Conservation (phyloP, 2,329 filamentous ascomycete genomes). For the Sclerotinia minor region DNA sequence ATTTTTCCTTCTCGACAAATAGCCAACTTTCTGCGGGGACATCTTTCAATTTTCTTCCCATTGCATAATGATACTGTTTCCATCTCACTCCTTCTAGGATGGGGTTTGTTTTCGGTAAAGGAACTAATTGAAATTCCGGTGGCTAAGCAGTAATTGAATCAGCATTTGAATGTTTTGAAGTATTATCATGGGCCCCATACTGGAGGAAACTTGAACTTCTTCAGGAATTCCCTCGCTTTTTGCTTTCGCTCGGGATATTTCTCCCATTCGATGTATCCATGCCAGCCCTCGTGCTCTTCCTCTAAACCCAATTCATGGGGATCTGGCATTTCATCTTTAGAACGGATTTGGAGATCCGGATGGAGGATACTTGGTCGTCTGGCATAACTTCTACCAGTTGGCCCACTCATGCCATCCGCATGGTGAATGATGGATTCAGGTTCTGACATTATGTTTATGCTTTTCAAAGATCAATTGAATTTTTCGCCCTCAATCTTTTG, state of each 20-base stretch:
- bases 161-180: neutral
- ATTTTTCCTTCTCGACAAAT: slow-evolving; percentile 57
- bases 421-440: neutral
- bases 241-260: slow-evolving; percentile 67
- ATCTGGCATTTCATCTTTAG: slow-evolving; percentile 20
- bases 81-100: slow-evolving; percentile 56
- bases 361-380: slow-evolving; percentile 22
- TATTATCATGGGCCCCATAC: neutral
- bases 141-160: slow-evolving; percentile 18
- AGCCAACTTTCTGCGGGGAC: slow-evolving; percentile 61
- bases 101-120: slow-evolving; percentile 58
- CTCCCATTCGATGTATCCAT: slow-evolving; percentile 66
- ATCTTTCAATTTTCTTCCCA: slow-evolving; percentile 48
- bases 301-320: slow-evolving; percentile 20
- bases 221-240: slow-evolving; percentile 56
- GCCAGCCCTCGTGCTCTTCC: slow-evolving; percentile 25
- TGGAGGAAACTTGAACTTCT: slow-evolving; percentile 51
- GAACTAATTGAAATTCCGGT: slow-evolving; percentile 58
- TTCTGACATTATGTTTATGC: neutral
- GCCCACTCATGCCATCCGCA: neutral
- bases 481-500: neutral
- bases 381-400: neutral
- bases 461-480: neutral
- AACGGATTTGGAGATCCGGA: slow-evolving; percentile 23
- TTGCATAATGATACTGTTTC: slow-evolving; percentile 59